Evolutionary conservation across 352 stramenopile species (phyloP), one percentile per base, ranked within the genome.

Genomic region (Globisporangium megalacanthum): DNA sequence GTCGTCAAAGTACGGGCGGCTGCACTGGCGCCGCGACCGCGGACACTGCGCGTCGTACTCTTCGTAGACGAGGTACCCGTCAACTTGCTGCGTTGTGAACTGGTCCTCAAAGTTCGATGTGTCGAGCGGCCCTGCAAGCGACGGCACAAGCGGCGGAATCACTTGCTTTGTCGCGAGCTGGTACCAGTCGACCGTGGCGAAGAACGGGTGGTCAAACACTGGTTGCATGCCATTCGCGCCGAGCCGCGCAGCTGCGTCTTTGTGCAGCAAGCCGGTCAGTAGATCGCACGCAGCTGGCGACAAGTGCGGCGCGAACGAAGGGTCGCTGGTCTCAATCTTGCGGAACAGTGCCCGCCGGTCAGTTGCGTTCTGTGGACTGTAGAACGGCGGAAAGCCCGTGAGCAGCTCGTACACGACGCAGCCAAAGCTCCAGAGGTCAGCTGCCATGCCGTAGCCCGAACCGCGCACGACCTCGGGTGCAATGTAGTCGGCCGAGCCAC

Each of bases 291-390:
- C 76, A 15, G 88, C 68, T 1, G 68, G 58, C 9, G 83, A 92
- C 36, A 98, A 79, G 60, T 97, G 88, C 31, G 68, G 72, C n/a
- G 95, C 96, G 69, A 98, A 99, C 29, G 73, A 77, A 9, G 98
- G 81, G 36, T 97, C 78, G 19, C 83, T 83, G 41, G 86, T 82
- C 51, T 95, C 79, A 60, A 99, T 99, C 72, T 98, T 99, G 59
- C 95, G 87, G 66, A 99, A 99, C 33, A 99, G 78, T 58, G 92
- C 72, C 48, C 96, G 86, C 11, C 97, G 86, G 61, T 90, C 78
- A n/a, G 67, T 69, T 4, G 33, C 33, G 5, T 8, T 8, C 33
- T 4, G 5, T 13, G 75, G 81, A 19, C 67, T 79, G 72, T 99
- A 99, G 66, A 99, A 99, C 31, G 86, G 86, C 47, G 86, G 83